These are phyloP conservation scores for Cephaloascus fragrans DNA, from an alignment of 805 yeast species.

Conservation along the genomic window DNA sequence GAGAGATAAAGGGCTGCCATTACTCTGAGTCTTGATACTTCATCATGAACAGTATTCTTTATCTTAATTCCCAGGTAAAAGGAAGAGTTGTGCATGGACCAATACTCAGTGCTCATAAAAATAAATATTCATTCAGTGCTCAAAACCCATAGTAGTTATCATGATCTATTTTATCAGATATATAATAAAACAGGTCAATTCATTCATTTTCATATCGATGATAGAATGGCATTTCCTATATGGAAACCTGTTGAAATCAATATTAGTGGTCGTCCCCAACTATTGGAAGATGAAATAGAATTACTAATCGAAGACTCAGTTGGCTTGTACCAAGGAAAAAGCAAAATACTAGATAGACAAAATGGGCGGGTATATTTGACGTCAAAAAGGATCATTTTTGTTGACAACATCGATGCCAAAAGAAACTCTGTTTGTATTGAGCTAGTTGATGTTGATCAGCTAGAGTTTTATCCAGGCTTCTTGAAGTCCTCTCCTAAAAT, in stretches of 20 bases:
- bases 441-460: conserved; percentile 26
- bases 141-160: too few species aligned
- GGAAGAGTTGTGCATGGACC: too few species aligned
- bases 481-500: conserved; percentile 74
- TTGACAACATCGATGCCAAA: conserved; percentile 39
- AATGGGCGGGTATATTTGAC: conserved; percentile 76
- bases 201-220: too few species aligned
- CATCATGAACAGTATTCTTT: too few species aligned
- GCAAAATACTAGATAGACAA: conserved; percentile 54
- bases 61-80: too few species aligned
- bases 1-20: too few species aligned
- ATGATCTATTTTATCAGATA: too few species aligned
- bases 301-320: conserved; percentile 42
- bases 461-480: conserved; percentile 43
- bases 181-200: too few species aligned
- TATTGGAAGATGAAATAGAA: conserved; percentile 30
- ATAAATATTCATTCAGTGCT: too few species aligned
- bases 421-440: conserved; percentile 37
- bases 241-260: neutral
- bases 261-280: neutral
- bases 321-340: conserved; percentile 74
- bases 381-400: conserved; percentile 58
- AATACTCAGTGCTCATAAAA: too few species aligned
- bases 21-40: too few species aligned
- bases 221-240: neutral